Evolutionary conservation across 345 rosid species (phyloP).

Genomic region (Eucalyptus rudis): DNA sequence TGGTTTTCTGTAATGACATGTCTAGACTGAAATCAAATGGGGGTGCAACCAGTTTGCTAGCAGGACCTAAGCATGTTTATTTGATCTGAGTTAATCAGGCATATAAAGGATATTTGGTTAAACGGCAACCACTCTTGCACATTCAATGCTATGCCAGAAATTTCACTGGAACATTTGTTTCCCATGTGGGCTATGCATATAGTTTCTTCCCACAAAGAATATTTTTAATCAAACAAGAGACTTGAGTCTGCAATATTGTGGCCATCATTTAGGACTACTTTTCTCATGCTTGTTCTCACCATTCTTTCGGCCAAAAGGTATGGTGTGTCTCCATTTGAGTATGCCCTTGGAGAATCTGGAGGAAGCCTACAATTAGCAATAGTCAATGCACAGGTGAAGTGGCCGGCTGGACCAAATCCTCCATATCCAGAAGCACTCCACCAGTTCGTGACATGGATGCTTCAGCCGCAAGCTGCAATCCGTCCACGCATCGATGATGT

Average conservation of each 20-base stretch:
- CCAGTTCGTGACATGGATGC: slow-evolving; percentile 96
- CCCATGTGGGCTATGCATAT: background rate
- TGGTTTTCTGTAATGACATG: background rate
- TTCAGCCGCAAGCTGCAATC: slow-evolving; percentile 81
- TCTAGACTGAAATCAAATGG: background rate
- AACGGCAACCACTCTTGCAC: background rate
- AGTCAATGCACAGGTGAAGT: slow-evolving; percentile 87
- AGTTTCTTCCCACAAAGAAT: background rate
- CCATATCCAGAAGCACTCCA: slow-evolving; percentile 89
- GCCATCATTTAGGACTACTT: background rate
- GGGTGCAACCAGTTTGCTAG: background rate
- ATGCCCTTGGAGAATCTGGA: slow-evolving; percentile 93
- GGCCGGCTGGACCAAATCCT: slow-evolving; percentile 90
- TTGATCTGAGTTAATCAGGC: background rate
- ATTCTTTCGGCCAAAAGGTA: slow-evolving; percentile 32
- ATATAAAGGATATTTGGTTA: background rate
- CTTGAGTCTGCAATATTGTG: background rate
- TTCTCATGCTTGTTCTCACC: background rate
- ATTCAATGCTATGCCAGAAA: background rate
- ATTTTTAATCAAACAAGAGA: background rate
- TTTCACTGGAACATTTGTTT: background rate
- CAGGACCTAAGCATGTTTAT: background rate
- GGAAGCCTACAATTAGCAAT: slow-evolving; percentile 94
- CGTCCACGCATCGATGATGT: slow-evolving; percentile 85
- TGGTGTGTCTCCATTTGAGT: slow-evolving; percentile 91